phyloP scores from a whole-genome alignment of 2,329 filamentous ascomycete genomes.

The Neofusicoccum parvum region DNA sequence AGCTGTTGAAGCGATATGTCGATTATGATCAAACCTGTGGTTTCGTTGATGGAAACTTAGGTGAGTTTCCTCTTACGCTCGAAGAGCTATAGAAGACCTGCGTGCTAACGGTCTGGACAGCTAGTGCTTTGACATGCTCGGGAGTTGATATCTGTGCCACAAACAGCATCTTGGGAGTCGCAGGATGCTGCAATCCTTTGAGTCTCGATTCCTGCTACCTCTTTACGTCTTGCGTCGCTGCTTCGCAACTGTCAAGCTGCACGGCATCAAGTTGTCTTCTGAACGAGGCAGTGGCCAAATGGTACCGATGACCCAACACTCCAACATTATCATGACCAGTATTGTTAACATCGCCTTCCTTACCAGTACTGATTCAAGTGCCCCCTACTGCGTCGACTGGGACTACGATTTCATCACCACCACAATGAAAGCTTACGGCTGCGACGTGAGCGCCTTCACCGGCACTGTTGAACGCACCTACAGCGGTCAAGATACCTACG shows the following conservation, averaged over 20 bases:
- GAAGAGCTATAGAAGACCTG: neutral
- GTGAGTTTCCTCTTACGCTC: constrained; percentile 25
- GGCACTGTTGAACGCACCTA: constrained; percentile 20
- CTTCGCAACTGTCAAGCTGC: constrained; percentile 31
- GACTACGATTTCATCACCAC: constrained; percentile 24
- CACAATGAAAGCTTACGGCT: constrained; percentile 28
- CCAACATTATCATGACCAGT: neutral
- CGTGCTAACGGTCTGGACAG: constrained; percentile 26
- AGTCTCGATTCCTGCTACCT: constrained; percentile 31
- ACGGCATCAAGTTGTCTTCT: constrained; percentile 30
- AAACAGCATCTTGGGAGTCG: constrained; percentile 33
- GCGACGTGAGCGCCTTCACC: constrained; percentile 25
- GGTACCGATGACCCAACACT: constrained; percentile 20
- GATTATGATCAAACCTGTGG: constrained; percentile 33
- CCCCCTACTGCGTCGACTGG: constrained; percentile 31
- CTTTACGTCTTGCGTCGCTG: constrained; percentile 36
- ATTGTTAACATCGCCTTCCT: neutral
- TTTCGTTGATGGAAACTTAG: constrained; percentile 31
- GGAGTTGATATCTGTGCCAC: constrained; percentile 35
- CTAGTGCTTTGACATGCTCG: constrained; percentile 34
- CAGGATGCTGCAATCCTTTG: constrained; percentile 36
- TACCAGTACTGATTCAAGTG: constrained; percentile 25
- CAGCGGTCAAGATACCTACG: constrained; percentile 9
- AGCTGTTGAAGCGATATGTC: constrained; percentile 32
- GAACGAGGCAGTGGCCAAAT: constrained; percentile 33